Conservation (phyloP, 2,329 filamentous ascomycete genomes). For the Chaetomiaceae sp. region DNA sequence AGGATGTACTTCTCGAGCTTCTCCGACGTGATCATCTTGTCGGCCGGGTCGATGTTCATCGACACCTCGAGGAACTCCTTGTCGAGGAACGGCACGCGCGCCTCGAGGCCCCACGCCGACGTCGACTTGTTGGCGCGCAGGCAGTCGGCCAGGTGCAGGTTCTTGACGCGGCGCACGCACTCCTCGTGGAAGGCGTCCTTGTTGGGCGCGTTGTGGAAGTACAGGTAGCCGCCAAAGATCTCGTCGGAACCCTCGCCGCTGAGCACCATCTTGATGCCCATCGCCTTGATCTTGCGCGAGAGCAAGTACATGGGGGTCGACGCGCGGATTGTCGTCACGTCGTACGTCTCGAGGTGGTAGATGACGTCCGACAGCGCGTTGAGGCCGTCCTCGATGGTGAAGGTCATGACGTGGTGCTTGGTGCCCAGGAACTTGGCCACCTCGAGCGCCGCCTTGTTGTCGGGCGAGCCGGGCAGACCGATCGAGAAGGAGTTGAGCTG, state of each 20-base stretch:
- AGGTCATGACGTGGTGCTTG: constrained; percentile 96
- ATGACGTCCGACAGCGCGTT: constrained; percentile 97
- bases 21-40: constrained; percentile 92
- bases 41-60: constrained; percentile 90
- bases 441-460: constrained; percentile 85
- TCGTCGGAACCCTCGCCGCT: constrained; percentile 96
- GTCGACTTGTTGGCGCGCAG: constrained; percentile 98
- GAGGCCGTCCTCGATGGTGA: constrained; percentile 94
- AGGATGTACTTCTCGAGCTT: constrained; percentile 97
- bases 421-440: constrained; percentile 96
- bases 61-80: constrained; percentile 90
- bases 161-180: constrained; percentile 90
- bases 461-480: constrained; percentile 85
- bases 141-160: constrained; percentile 94
- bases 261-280: constrained; percentile 99
- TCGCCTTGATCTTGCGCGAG: constrained; percentile 97
- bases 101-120: constrained; percentile 95
- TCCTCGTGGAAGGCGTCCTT: constrained; percentile 93
- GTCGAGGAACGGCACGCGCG: constrained; percentile 95
- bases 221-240: constrained; percentile 97
- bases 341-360: constrained; percentile 94
- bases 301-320: constrained; percentile 98
- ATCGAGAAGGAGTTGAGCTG: constrained; percentile 99
- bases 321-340: constrained; percentile 96
- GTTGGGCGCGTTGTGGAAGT: constrained; percentile 93